A percentile compares a stretch with the other conserved stretches of the same genome.
phyloP scores from a whole-genome alignment of 148 eudicot genomes.

The Rhododendron simsii region DNA sequence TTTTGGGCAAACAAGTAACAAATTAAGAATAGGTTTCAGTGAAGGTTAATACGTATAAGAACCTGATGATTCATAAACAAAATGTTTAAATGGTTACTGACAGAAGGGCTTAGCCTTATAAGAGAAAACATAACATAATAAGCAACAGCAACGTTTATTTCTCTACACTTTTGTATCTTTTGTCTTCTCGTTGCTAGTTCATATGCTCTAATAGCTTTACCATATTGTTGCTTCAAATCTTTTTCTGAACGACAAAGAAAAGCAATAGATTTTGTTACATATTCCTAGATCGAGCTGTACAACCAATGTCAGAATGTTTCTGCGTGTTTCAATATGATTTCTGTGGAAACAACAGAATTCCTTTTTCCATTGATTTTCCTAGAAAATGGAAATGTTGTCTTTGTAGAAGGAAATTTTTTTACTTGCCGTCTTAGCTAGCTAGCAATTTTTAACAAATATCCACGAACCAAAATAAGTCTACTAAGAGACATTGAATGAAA shows the following conservation, averaged over 20 bases:
- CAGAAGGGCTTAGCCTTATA: not conserved
- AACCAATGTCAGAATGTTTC: not conserved
- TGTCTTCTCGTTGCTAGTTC: not conserved
- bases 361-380: not conserved
- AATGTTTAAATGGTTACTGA: not conserved
- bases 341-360: not conserved
- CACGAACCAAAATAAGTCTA: not conserved
- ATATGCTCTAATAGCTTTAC: not conserved
- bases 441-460: not conserved
- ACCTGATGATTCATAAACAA: not conserved
- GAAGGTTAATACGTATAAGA: not conserved
- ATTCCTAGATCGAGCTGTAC: not conserved
- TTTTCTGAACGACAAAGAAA: not conserved
- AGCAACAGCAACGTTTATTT: not conserved
- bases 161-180: not conserved
- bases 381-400: not conserved
- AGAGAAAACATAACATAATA: not conserved
- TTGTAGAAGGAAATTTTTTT: not conserved
- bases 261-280: not conserved
- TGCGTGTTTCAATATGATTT: not conserved
- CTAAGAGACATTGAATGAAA: not conserved
- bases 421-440: not conserved
- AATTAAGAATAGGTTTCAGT: not conserved
- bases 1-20: not conserved
- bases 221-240: not conserved